Conservation (phyloP, 257 asterid species). For the Solanum chmielewskii region DNA sequence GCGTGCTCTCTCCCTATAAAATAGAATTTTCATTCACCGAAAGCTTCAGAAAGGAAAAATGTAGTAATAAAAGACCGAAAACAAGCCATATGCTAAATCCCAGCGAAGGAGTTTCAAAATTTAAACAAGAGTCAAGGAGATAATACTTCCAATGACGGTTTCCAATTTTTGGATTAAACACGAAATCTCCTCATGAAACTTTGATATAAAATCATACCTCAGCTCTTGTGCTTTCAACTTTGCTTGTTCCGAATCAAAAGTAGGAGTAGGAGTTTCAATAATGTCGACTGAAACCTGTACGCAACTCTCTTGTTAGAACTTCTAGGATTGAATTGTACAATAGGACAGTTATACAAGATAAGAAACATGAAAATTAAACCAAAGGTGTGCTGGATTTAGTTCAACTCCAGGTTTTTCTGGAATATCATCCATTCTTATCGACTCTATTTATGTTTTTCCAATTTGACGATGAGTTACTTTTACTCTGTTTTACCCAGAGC, state of each 20-base stretch:
- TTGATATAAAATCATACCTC: slow-evolving; percentile 31
- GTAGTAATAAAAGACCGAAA: neutral
- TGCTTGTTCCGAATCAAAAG: slow-evolving; percentile 42
- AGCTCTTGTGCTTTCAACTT: slow-evolving; percentile 40
- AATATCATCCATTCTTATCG: neutral
- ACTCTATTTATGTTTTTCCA: neutral
- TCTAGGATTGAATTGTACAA: slow-evolving; percentile 1
- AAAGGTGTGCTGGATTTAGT: neutral
- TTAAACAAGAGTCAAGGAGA: neutral
- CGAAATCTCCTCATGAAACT: neutral
- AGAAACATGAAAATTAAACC: neutral
- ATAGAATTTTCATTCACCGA: neutral
- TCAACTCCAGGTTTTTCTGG: neutral
- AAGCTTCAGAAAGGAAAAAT: slow-evolving; percentile 3
- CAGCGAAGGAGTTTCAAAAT: neutral
- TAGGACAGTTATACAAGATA: neutral
- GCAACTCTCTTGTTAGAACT: slow-evolving; percentile 4
- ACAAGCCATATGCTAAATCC: neutral
- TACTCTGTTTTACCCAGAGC: neutral
- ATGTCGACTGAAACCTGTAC: slow-evolving; percentile 34
- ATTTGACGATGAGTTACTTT: neutral
- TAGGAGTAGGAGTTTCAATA: slow-evolving; percentile 25
- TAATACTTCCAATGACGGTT: neutral
- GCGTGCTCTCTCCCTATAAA: slow-evolving; percentile 32
- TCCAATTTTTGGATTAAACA: neutral